phyloP scores from a whole-genome alignment of 768 basidiomycete species.

The Trametes punicea region DNA sequence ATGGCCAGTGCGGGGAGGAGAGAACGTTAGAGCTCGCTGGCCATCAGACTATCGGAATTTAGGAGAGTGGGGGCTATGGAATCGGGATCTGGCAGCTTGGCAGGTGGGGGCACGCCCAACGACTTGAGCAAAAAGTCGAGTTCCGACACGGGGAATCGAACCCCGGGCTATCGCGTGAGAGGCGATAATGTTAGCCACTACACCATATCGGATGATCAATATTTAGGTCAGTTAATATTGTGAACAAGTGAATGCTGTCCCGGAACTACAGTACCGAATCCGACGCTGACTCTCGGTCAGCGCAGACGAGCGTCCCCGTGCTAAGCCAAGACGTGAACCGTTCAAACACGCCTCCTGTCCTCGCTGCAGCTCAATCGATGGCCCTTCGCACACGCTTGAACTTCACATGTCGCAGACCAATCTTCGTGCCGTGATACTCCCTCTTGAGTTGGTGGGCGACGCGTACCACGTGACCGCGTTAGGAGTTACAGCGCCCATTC shows the following conservation, averaged over 20 bases:
- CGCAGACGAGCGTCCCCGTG: not conserved
- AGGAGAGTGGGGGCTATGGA: not conserved
- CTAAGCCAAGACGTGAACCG: not conserved
- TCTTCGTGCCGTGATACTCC: not conserved
- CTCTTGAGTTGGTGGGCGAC: not conserved
- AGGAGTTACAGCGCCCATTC: too few species aligned
- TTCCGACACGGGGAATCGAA: constrained; percentile 10
- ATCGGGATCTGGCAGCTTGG: not conserved
- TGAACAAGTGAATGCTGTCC: not conserved
- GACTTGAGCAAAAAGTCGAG: not conserved
- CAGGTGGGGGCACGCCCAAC: not conserved
- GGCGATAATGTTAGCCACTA: constrained; percentile 11
- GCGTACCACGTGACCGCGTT: not conserved
- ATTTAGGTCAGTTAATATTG: not conserved
- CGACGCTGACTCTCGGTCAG: not conserved
- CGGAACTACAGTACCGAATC: not conserved
- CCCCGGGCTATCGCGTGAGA: constrained; percentile 8
- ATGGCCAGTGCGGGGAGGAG: too few species aligned
- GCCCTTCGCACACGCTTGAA: too few species aligned
- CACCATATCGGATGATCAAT: constrained; percentile 1
- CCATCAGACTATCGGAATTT: not conserved
- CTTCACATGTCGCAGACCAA: not conserved
- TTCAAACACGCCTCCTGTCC: too few species aligned
- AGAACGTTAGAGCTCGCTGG: too few species aligned
- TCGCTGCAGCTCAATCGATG: too few species aligned